Percentiles rank a stretch among this genome's conserved stretches.
These are phyloP conservation scores for Gastrolobium villosum DNA, from an alignment of 306 rosid genomes.

Conservation along the genomic window DNA sequence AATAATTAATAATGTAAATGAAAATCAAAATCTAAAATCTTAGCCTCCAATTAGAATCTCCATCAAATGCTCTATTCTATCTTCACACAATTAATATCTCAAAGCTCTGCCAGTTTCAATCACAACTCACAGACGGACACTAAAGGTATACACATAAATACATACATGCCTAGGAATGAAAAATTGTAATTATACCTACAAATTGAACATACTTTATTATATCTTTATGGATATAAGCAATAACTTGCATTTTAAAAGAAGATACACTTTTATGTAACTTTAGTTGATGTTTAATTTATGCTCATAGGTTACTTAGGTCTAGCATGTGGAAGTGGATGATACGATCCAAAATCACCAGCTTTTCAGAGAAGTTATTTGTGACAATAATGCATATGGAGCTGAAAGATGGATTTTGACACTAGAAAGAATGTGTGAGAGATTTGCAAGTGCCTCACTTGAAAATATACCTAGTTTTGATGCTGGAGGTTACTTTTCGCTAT, in stretches of 20 bases:
- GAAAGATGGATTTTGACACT: conserved; percentile 77
- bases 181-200: too few relatives aligned
- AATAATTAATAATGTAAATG: background rate
- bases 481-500: conserved; percentile 47
- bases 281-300: background rate
- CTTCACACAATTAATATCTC: background rate
- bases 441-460: conserved; percentile 33
- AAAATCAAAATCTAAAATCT: background rate
- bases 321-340: conserved; percentile 78
- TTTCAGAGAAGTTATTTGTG: conserved; percentile 58
- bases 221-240: too few relatives aligned
- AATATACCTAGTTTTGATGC: conserved; percentile 37
- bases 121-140: background rate
- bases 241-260: too few relatives aligned
- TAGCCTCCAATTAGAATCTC: background rate
- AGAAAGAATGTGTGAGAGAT: conserved; percentile 76
- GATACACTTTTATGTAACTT: too few relatives aligned
- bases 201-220: too few relatives aligned
- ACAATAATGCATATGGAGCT: conserved; percentile 67
- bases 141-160: too few relatives aligned
- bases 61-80: conserved; percentile 12
- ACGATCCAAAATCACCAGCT: conserved; percentile 55
- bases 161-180: too few relatives aligned
- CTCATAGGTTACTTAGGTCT: conserved; percentile 75
- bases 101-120: conserved; percentile 5